Conservation (phyloP, 2,329 filamentous ascomycete genomes). For the Purpureocillium takamizusanense region DNA sequence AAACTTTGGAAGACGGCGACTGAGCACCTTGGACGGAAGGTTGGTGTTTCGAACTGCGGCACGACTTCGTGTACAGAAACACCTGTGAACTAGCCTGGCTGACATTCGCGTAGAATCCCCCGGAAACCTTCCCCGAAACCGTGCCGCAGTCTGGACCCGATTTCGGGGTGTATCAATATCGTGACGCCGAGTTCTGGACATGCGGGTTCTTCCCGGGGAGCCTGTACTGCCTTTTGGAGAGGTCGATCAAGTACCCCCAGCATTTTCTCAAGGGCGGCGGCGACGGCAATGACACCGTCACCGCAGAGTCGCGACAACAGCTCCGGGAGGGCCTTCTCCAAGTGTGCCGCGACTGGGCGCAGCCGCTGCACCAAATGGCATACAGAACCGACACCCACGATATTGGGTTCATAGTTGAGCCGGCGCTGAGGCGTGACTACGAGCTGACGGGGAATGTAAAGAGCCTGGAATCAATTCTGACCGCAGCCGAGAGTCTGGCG, state of each 20-base stretch:
- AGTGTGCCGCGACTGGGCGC: constrained; percentile 20
- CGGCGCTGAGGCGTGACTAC: constrained; percentile 36
- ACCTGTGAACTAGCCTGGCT: not conserved
- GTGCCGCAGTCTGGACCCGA: constrained; percentile 18
- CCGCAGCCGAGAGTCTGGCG: constrained; percentile 33
- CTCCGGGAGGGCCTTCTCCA: constrained; percentile 10
- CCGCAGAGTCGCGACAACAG: not conserved
- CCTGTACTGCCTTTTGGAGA: constrained; percentile 24
- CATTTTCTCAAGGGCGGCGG: constrained; percentile 1
- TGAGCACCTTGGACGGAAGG: too few relatives aligned
- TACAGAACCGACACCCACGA: constrained; percentile 42
- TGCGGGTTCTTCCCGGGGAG: constrained; percentile 32
- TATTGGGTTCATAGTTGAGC: constrained; percentile 43
- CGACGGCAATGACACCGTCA: not conserved
- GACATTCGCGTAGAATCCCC: not conserved
- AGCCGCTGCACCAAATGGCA: constrained; percentile 26
- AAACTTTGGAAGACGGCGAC: too few relatives aligned
- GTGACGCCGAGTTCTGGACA: constrained; percentile 29
- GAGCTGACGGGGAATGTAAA: constrained; percentile 29
- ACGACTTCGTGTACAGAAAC: too few relatives aligned
- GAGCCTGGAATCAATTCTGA: constrained; percentile 30
- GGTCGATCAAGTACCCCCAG: constrained; percentile 18
- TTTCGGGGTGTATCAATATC: constrained; percentile 15
- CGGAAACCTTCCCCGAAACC: constrained; percentile 19
- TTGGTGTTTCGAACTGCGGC: too few relatives aligned